phyloP scores from a whole-genome alignment of 768 basidiomycete species.

The Termitomyces sp. region DNA sequence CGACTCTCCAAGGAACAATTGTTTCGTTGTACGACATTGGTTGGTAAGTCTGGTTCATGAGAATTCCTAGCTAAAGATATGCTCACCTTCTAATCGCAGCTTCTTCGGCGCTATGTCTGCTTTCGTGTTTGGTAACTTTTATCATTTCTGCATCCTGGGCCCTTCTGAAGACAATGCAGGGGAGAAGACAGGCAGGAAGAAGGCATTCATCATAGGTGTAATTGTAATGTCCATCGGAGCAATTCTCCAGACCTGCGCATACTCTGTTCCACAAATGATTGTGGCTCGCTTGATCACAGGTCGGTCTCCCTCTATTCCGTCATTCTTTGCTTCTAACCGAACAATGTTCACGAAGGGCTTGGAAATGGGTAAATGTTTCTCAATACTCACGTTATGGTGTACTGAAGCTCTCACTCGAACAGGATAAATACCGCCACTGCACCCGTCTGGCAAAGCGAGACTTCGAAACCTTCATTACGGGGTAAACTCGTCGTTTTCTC shows the following conservation, averaged over 20 bases:
- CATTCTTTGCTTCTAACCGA: not conserved
- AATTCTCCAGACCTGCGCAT: conserved; percentile 43
- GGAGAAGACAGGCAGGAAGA: conserved; percentile 41
- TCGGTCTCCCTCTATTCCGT: conserved; percentile 9
- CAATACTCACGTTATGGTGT: not conserved
- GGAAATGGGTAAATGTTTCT: conserved; percentile 36
- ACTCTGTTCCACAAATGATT: conserved; percentile 44
- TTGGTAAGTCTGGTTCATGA: conserved; percentile 26
- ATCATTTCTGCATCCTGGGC: not conserved
- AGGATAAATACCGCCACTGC: conserved; percentile 47
- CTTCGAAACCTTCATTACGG: conserved; percentile 42
- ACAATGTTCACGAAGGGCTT: conserved; percentile 23
- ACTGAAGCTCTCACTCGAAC: not conserved
- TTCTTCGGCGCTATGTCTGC: conserved; percentile 44
- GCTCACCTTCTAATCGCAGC: conserved; percentile 16
- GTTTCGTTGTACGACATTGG: conserved; percentile 51
- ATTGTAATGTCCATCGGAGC: conserved; percentile 51
- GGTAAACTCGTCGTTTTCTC: conserved; percentile 47
- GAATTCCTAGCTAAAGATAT: not conserved
- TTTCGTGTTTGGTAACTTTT: conserved; percentile 30
- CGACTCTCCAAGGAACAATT: conserved; percentile 43
- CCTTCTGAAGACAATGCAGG: conserved; percentile 16
- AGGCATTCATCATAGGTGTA: conserved; percentile 46
- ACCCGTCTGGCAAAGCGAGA: conserved; percentile 51
- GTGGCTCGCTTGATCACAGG: conserved; percentile 44